Evolutionary conservation across 345 rosid genomes (phyloP).

Genomic region (Pugionium dolabratum): DNA sequence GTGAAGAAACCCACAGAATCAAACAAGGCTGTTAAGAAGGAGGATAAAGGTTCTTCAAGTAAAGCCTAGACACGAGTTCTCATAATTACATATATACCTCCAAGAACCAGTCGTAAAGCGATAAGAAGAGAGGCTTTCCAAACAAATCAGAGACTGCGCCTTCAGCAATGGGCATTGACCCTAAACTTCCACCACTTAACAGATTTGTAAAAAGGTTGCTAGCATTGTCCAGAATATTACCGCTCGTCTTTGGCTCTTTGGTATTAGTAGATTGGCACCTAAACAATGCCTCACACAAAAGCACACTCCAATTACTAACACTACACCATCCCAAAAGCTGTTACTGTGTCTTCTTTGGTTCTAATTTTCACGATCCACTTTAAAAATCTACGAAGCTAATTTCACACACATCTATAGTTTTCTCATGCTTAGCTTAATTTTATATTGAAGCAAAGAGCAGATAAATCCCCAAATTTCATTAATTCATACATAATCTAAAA

Average conservation of each 20-base stretch:
- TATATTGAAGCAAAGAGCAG: slow-evolving; percentile 4
- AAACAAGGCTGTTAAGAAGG: neutral
- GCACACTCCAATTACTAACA: slow-evolving; percentile 18
- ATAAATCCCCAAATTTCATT: neutral
- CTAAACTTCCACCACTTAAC: slow-evolving; percentile 74
- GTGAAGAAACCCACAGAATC: neutral
- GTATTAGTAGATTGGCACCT: slow-evolving; percentile 75
- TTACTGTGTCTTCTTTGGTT: slow-evolving; percentile 8
- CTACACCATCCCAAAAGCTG: neutral
- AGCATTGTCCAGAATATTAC: no score
- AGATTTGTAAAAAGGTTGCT: slow-evolving; percentile 83
- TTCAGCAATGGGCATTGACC: slow-evolving; percentile 89
- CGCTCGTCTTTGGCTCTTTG: slow-evolving; percentile 57
- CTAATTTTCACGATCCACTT: slow-evolving; percentile 16
- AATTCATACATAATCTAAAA: slow-evolving; percentile 5
- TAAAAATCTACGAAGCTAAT: neutral
- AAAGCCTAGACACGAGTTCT: slow-evolving; percentile 6
- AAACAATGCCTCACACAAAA: slow-evolving; percentile 7
- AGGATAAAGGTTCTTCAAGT: neutral
- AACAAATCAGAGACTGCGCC: slow-evolving; percentile 93
- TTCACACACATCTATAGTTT: no score
- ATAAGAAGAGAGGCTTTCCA: slow-evolving; percentile 78
- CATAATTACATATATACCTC: slow-evolving; percentile 54
- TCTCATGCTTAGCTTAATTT: no score
- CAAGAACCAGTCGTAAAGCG: slow-evolving; percentile 85